These are phyloP conservation scores for Flaveria floridana DNA, from an alignment of 140 eudicot genomes.

Conservation along the genomic window DNA sequence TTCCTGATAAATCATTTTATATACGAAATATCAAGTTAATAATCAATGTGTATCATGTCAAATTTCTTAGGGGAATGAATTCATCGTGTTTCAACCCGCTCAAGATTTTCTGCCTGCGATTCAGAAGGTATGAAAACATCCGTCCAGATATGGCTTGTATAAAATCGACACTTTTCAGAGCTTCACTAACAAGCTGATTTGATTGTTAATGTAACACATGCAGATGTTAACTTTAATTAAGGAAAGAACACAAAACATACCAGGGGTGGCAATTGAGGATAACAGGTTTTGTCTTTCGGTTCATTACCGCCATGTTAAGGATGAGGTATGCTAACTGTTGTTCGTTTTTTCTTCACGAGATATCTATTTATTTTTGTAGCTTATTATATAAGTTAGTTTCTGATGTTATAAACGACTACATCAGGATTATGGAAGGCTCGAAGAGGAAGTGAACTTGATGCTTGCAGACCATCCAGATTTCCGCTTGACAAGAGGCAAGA, in stretches of 20 bases:
- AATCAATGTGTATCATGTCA: background rate
- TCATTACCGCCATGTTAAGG: constrained; percentile 67
- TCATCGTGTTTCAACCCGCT: constrained; percentile 79
- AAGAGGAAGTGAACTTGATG: constrained; percentile 45
- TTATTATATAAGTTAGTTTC: background rate
- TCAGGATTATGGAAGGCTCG: constrained; percentile 59
- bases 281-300: constrained; percentile 85
- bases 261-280: constrained; percentile 73
- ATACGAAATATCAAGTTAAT: background rate
- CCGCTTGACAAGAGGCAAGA: constrained; percentile 69
- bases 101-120: constrained; percentile 69
- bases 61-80: constrained; percentile 59
- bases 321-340: constrained; percentile 47
- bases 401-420: background rate
- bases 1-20: background rate
- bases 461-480: constrained; percentile 45
- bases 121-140: constrained; percentile 38
- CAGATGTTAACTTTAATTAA: constrained; percentile 67
- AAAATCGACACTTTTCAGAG: background rate
- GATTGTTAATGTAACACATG: constrained; percentile 7
- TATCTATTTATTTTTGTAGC: background rate
- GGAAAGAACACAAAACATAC: constrained; percentile 40
- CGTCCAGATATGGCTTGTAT: background rate
- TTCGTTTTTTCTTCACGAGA: background rate
- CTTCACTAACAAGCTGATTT: background rate